Evolutionary conservation across 1,139 yeast species (phyloP), one percentile per base, ranked within the genome.

Genomic region (Protomyces pachydermus): DNA sequence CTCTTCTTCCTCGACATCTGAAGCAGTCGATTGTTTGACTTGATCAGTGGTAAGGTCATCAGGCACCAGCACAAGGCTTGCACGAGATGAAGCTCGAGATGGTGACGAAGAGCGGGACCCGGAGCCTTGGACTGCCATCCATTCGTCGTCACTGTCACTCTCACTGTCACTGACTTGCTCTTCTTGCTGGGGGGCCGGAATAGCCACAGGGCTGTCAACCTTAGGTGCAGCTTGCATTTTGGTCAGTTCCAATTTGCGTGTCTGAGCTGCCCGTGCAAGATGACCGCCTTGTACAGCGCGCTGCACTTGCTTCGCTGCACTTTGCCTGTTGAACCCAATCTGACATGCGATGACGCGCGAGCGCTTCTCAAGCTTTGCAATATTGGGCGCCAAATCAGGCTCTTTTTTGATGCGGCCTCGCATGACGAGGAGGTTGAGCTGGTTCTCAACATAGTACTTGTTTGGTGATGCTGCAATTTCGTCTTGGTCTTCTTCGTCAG

Each of bases 401-500:
- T 37, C 34, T 20, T 25, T 42, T 45, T 58, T 58, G 18, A 51
- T 28, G 4, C 54, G 62, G 9, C 51, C 52, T 14, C 54, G 56
- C 16, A 39, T 28, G 12, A 38, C 38, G 16, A 58, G 37, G 23
- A 58, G 18, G 5, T 52, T 34, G 12, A 58, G 32, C 18, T 58
- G 62, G 12, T 51, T 58, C 6, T 52, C 42, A 16, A 58, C 39
- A 23, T 35, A 58, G 20, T 5, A 32, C 25, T 51, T 50, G 20
- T 51, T 39, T 18, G 62, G 62, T 10, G 42, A 38, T 16, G 28
- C 35, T 16, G 53, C 62, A 10, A 58, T 35, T 2, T 51, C 56
- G 16, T 52, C 56, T 42, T 58, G 62, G 35, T 58, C 62, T 34
- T 58, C 62, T 35, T 58, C 62, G 23, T 58, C 62, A 16, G 62